These are phyloP conservation scores for Ophiostoma angusticollis DNA, from an alignment of 2,329 filamentous ascomycete species.

Conservation along the genomic window DNA sequence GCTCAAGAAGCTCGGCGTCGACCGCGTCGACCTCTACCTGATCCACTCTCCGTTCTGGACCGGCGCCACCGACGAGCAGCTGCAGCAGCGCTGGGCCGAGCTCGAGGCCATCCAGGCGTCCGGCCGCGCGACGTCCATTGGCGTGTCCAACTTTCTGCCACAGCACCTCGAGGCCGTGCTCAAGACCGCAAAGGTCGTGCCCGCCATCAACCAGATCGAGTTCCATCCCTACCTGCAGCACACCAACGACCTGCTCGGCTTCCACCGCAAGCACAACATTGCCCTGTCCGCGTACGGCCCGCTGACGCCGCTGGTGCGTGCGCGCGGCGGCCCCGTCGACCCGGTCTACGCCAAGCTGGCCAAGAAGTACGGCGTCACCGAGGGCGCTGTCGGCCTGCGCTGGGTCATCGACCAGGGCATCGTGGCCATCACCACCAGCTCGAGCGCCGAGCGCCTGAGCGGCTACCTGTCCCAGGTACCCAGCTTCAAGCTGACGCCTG, in stretches of 20 bases:
- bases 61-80: constrained; percentile 29
- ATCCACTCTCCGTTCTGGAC: constrained; percentile 47
- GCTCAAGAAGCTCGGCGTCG: constrained; percentile 51
- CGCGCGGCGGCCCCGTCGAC: constrained; percentile 40
- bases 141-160: constrained; percentile 61
- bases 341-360: constrained; percentile 36
- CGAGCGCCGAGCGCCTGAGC: constrained; percentile 43
- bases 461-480: constrained; percentile 38
- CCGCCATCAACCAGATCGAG: constrained; percentile 71
- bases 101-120: constrained; percentile 53
- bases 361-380: constrained; percentile 43
- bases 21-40: constrained; percentile 62
- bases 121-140: constrained; percentile 56
- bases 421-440: constrained; percentile 46
- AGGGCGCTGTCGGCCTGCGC: constrained; percentile 43
- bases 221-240: constrained; percentile 66
- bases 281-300: constrained; percentile 43
- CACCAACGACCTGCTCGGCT: constrained; percentile 38
- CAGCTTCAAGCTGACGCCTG: constrained; percentile 44
- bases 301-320: constrained; percentile 37
- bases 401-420: constrained; percentile 49
- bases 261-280: constrained; percentile 44
- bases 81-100: constrained; percentile 48
- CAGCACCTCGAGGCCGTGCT: constrained; percentile 43
- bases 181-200: constrained; percentile 45